Conservation (phyloP, 2,329 filamentous ascomycete genomes). For the Colletotrichum neosansevieriae region DNA sequence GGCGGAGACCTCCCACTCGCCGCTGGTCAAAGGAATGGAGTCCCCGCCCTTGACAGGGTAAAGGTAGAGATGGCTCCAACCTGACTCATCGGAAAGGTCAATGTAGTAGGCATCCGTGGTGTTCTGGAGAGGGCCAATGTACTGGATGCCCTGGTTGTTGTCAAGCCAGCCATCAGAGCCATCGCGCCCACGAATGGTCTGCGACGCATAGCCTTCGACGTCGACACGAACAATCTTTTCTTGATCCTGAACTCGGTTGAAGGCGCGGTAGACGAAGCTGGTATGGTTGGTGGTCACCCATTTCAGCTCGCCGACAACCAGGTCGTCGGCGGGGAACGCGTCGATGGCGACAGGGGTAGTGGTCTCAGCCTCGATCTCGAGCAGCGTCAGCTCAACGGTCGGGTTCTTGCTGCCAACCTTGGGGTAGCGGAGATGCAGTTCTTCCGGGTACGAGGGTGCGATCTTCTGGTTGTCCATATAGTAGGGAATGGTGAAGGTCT, state of each 20-base stretch:
- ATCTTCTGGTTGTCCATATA: constrained; percentile 70
- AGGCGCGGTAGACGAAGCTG: constrained; percentile 73
- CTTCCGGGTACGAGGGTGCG: constrained; percentile 71
- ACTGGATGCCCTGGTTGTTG: constrained; percentile 67
- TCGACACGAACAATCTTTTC: constrained; percentile 73
- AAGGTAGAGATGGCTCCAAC: constrained; percentile 75
- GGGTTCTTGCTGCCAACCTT: constrained; percentile 78
- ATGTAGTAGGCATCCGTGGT: constrained; percentile 65
- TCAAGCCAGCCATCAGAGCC: constrained; percentile 73
- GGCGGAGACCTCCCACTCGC: constrained; percentile 73
- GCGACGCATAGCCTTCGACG: constrained; percentile 58
- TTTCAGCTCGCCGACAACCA: constrained; percentile 75
- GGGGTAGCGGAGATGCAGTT: constrained; percentile 74
- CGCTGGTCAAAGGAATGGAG: constrained; percentile 69
- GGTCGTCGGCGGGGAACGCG: constrained; percentile 69
- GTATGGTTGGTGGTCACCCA: constrained; percentile 74
- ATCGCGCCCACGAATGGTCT: constrained; percentile 66
- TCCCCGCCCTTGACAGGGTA: constrained; percentile 68
- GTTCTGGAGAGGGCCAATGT: constrained; percentile 61
- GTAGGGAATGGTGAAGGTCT: constrained; percentile 74
- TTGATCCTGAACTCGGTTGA: constrained; percentile 75
- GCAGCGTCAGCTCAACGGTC: constrained; percentile 70
- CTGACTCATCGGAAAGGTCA: constrained; percentile 74
- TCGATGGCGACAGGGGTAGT: constrained; percentile 62
- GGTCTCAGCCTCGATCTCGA: constrained; percentile 63